Percentiles rank a stretch among this genome's conserved stretches.
Conservation (phyloP, 352 stramenopile species). For the Pythium brassicae region DNA sequence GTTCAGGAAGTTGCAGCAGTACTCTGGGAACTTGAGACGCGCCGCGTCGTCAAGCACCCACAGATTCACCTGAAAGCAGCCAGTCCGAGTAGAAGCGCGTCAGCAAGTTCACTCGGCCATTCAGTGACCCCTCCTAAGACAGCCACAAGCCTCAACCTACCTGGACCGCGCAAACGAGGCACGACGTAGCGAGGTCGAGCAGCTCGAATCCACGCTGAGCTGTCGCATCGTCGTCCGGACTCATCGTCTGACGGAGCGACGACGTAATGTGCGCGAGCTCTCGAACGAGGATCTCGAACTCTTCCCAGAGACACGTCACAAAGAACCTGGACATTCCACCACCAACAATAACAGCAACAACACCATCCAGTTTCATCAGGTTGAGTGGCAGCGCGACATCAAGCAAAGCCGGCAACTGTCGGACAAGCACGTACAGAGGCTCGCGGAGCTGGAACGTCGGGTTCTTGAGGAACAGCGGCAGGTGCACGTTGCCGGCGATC, state of each 20-base stretch:
- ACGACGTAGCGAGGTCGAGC: constrained; percentile 71
- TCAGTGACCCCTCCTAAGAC: not conserved
- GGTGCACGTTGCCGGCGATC: constrained; percentile 86
- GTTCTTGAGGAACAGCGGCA: constrained; percentile 91
- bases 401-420: too few species aligned
- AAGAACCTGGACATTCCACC: constrained; percentile 64
- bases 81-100: not conserved
- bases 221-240: constrained; percentile 57
- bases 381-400: too few species aligned
- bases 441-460: constrained; percentile 91
- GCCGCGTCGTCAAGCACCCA: constrained; percentile 51
- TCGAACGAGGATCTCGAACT: constrained; percentile 71
- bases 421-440: constrained; percentile 50
- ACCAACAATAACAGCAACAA: too few species aligned
- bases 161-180: constrained; percentile 68
- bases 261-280: constrained; percentile 68
- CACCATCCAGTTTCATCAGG: too few species aligned
- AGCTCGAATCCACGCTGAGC: constrained; percentile 63
- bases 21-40: constrained; percentile 54
- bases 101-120: not conserved
- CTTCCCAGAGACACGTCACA: constrained; percentile 68
- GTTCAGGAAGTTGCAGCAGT: constrained; percentile 63
- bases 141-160: constrained; percentile 23
- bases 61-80: constrained; percentile 44
- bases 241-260: constrained; percentile 53